Evolutionary conservation across 495 filamentous ascomycete species (phyloP).

Genomic region (Neurospora intermedia): DNA sequence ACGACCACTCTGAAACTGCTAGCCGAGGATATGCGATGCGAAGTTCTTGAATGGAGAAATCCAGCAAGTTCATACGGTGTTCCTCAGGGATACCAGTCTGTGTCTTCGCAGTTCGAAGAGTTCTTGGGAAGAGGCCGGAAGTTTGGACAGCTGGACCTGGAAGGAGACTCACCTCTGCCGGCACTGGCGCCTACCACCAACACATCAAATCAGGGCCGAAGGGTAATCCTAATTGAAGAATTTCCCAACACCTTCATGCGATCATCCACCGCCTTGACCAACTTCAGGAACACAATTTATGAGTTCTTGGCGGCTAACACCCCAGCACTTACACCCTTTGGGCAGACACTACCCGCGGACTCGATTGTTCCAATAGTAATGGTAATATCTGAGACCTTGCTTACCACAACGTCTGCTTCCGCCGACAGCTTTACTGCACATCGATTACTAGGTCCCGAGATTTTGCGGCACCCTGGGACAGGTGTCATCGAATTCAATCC

Average conservation of each 20-base stretch:
- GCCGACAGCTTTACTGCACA: conserved; percentile 86
- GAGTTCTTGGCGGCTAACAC: conserved; percentile 58
- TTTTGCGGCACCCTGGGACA: conserved; percentile 65
- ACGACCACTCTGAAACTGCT: conserved; percentile 74
- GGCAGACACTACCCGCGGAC: conserved; percentile 18
- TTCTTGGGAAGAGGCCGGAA: conserved; percentile 70
- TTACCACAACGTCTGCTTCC: conserved; percentile 62
- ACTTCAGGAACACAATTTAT: conserved; percentile 66
- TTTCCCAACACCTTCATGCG: conserved; percentile 75
- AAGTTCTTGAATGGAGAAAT: conserved; percentile 86
- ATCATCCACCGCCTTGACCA: conserved; percentile 52
- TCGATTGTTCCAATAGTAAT: conserved; percentile 68
- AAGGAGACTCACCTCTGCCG: conserved; percentile 18
- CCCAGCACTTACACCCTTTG: conserved; percentile 30
- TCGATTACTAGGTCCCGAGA: conserved; percentile 73
- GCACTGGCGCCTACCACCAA: neutral
- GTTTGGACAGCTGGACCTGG: conserved; percentile 65
- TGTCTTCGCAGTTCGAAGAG: conserved; percentile 74
- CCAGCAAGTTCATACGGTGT: conserved; percentile 51
- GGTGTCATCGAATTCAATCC: conserved; percentile 82
- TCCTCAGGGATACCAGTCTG: conserved; percentile 48
- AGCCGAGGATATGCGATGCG: conserved; percentile 56
- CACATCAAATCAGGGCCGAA: conserved; percentile 12
- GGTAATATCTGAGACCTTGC: conserved; percentile 77
- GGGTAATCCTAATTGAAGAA: conserved; percentile 80